phyloP scores from a whole-genome alignment of 768 basidiomycete species.

The Lentinula aciculospora region DNA sequence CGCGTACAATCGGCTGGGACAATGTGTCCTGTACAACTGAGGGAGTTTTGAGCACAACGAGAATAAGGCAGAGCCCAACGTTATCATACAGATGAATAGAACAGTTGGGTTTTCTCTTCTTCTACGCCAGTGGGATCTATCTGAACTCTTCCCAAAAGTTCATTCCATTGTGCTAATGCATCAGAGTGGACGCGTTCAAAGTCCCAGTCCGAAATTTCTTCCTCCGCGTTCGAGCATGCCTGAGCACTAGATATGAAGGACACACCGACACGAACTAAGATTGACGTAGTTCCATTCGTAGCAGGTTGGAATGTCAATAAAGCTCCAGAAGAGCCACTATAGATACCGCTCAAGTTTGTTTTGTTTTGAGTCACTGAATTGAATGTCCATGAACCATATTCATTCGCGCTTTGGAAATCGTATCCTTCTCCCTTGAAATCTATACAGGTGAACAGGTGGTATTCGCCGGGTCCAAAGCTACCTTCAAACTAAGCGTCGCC shows the following conservation, averaged over 20 bases:
- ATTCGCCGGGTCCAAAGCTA: constrained; percentile 56
- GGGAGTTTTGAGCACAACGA: background rate
- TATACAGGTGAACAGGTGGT: constrained; percentile 53
- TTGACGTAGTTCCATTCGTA: constrained; percentile 28
- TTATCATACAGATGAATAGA: constrained; percentile 53
- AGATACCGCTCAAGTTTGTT: background rate
- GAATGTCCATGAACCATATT: constrained; percentile 43
- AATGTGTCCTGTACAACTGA: constrained; percentile 55
- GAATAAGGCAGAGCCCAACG: background rate
- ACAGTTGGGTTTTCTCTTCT: constrained; percentile 42
- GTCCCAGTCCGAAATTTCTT: constrained; percentile 54
- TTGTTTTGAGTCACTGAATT: background rate
- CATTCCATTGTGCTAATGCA: constrained; percentile 48
- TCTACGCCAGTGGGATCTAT: constrained; percentile 44
- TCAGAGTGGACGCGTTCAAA: constrained; percentile 42
- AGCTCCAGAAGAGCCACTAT: constrained; percentile 26
- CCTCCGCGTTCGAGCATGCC: constrained; percentile 55
- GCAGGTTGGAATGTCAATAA: constrained; percentile 39
- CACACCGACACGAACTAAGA: constrained; percentile 59
- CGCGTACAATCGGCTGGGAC: constrained; percentile 58
- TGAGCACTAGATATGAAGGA: constrained; percentile 57
- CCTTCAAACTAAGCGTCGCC: constrained; percentile 44
- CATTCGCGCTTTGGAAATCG: constrained; percentile 37
- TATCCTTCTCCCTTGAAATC: constrained; percentile 54
- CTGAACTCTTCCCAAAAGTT: constrained; percentile 47